A percentile compares a stretch with the other conserved stretches of the same genome.
Evolutionary conservation across 805 yeast genomes (phyloP).

Genomic region (Blastobotrys mokoenaii): DNA sequence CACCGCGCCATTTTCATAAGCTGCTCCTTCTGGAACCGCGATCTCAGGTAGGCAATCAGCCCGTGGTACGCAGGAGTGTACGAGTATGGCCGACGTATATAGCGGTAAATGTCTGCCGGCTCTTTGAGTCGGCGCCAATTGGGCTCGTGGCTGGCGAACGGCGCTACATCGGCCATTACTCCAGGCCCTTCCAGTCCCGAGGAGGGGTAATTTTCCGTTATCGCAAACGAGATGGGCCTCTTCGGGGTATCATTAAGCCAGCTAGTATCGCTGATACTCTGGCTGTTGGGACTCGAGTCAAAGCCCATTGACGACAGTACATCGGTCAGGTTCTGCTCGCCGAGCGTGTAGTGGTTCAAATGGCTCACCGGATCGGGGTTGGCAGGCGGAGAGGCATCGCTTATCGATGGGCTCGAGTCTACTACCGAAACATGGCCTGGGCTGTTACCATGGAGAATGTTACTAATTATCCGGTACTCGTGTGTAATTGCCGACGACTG

Average conservation of each 20-base stretch:
- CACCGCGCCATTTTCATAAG: constrained; percentile 76
- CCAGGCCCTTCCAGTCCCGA: constrained; percentile 1
- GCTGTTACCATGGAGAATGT: constrained; percentile 21
- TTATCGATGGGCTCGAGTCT: constrained; percentile 12
- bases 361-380: constrained; percentile 9
- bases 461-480: constrained; percentile 29
- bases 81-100: constrained; percentile 67
- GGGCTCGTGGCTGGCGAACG: neutral
- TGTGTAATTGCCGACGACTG: constrained; percentile 29
- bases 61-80: constrained; percentile 89
- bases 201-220: constrained; percentile 13
- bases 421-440: neutral
- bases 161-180: constrained; percentile 1
- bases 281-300: neutral
- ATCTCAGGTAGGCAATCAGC: constrained; percentile 61
- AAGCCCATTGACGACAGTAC: constrained; percentile 1
- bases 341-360: constrained; percentile 16
- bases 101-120: constrained; percentile 46
- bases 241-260: constrained; percentile 18
- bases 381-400: constrained; percentile 13
- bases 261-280: constrained; percentile 7
- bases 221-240: constrained; percentile 22
- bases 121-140: constrained; percentile 1
- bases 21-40: constrained; percentile 60
- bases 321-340: constrained; percentile 6